Evolutionary conservation across 441 rosid species (phyloP).

Genomic region (Adansonia grandidieri): DNA sequence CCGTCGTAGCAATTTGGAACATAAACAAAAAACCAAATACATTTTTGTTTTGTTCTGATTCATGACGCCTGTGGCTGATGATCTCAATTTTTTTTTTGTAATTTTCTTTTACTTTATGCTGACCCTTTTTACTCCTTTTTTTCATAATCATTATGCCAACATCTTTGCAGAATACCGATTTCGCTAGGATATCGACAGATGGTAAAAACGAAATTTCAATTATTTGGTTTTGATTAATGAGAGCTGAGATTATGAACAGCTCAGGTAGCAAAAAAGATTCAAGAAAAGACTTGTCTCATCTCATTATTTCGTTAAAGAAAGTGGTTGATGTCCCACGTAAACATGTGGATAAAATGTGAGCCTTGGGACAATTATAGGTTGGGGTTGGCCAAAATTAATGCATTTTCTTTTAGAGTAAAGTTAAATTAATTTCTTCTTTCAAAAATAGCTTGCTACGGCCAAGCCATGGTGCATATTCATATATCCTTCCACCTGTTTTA

Average conservation of each 20-base stretch:
- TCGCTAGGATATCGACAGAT: background rate
- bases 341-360: background rate
- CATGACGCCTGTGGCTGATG: background rate
- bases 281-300: background rate
- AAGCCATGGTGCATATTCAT: background rate
- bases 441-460: background rate
- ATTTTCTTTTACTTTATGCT: background rate
- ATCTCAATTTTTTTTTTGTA: background rate
- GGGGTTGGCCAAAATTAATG: background rate
- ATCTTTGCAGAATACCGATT: background rate
- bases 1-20: background rate
- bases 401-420: background rate
- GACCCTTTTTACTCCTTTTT: background rate
- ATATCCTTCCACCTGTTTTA: no score
- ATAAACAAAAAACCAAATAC: background rate
- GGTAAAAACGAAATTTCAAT: background rate
- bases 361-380: background rate
- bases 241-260: background rate
- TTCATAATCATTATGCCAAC: background rate
- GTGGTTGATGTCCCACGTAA: background rate
- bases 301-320: background rate
- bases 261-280: background rate
- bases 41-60: background rate
- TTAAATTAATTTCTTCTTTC: background rate
- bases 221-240: background rate